A percentile compares a stretch with the other conserved stretches of the same genome.
phyloP scores from a whole-genome alignment of 2,329 filamentous ascomycete genomes.

The Knufia petricola region DNA sequence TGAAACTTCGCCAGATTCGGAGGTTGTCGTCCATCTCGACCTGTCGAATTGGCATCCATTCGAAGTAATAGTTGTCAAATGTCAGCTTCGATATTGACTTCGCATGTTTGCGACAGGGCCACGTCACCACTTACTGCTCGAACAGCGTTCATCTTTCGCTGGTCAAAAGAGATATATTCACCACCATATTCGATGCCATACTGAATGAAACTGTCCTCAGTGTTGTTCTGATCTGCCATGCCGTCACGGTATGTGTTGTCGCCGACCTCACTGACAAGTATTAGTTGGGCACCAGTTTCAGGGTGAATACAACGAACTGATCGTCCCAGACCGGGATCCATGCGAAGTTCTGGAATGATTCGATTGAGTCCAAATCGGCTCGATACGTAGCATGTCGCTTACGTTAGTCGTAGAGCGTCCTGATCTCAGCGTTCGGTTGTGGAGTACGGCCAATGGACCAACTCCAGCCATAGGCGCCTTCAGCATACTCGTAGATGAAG shows the following conservation, averaged over 20 bases:
- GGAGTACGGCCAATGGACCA: slow-evolving; percentile 21
- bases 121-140: too few species aligned
- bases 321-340: slow-evolving; percentile 51
- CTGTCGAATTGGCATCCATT: slow-evolving; percentile 55
- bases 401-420: slow-evolving; percentile 41
- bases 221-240: slow-evolving; percentile 51
- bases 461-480: slow-evolving; percentile 24
- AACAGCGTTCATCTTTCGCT: slow-evolving; percentile 62
- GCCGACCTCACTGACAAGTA: slow-evolving; percentile 50
- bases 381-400: slow-evolving; percentile 49
- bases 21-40: slow-evolving; percentile 59
- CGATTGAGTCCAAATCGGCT: slow-evolving; percentile 48
- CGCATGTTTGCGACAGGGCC: too few species aligned
- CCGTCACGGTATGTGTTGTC: slow-evolving; percentile 58
- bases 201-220: slow-evolving; percentile 52
- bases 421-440: slow-evolving; percentile 39
- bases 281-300: too few species aligned
- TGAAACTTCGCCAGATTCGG: slow-evolving; percentile 57
- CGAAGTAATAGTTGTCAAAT: too few species aligned
- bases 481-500: slow-evolving; percentile 54
- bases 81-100: too few species aligned
- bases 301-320: too few species aligned
- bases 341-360: slow-evolving; percentile 46
- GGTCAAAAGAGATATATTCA: slow-evolving; percentile 57
- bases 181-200: too few species aligned